Percentiles rank a stretch among this genome's conserved stretches.
Evolutionary conservation across 805 yeast genomes (phyloP).

Genomic region (Monosporozyma aquatica): DNA sequence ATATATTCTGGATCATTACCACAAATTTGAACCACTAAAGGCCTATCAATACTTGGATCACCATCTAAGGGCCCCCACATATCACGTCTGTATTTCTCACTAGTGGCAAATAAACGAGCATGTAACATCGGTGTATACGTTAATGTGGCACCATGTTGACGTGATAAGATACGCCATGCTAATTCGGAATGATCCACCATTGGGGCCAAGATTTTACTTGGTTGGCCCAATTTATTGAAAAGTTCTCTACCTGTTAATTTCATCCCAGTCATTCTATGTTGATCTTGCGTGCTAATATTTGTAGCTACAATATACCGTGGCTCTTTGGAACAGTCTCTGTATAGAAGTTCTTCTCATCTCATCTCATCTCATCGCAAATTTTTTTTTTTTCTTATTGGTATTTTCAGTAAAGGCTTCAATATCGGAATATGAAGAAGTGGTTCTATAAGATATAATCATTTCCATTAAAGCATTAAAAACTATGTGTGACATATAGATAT

Average conservation of each 20-base stretch:
- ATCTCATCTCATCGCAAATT: not conserved
- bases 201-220: conserved; percentile 87
- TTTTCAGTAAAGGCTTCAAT: too few relatives aligned
- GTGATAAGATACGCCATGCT: conserved; percentile 85
- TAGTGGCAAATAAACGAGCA: conserved; percentile 80
- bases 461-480: too few relatives aligned
- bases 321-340: too few relatives aligned
- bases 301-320: too few relatives aligned
- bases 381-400: too few relatives aligned
- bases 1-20: conserved; percentile 89
- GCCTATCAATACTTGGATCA: conserved; percentile 57
- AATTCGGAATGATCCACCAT: conserved; percentile 97
- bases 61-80: conserved; percentile 76
- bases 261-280: not conserved
- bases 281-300: too few relatives aligned
- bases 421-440: too few relatives aligned
- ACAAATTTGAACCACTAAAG: conserved; percentile 89
- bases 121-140: conserved; percentile 97
- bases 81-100: conserved; percentile 67
- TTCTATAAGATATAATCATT: too few relatives aligned
- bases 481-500: too few relatives aligned
- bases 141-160: conserved; percentile 84
- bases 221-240: conserved; percentile 59
- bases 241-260: conserved; percentile 53
- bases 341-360: too few relatives aligned